Evolutionary conservation across 257 asterid genomes (phyloP).

Genomic region (Salvia hispanica): DNA sequence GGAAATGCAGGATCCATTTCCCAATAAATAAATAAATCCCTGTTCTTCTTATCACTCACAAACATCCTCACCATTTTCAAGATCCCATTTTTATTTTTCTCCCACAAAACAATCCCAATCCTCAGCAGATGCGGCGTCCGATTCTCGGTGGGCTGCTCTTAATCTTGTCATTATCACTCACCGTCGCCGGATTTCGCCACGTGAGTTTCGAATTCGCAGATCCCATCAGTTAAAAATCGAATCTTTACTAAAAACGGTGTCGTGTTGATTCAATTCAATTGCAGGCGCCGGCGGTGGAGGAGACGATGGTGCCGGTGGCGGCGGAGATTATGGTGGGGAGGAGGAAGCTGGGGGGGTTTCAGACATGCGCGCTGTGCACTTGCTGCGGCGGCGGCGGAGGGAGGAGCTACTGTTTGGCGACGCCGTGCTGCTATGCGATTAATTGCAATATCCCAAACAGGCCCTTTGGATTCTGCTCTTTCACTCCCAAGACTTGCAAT

Average conservation of each 20-base stretch:
- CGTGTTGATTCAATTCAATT: conserved; percentile 12
- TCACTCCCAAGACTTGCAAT: conserved; percentile 80
- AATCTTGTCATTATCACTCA: conserved; percentile 37
- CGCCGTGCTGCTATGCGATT: conserved; percentile 86
- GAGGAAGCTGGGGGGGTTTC: conserved; percentile 63
- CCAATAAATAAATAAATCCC: conserved; percentile 6
- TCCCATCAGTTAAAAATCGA: conserved; percentile 31
- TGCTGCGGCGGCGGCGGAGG: conserved; percentile 59
- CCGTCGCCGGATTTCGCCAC: conserved; percentile 29
- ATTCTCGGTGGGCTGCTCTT: conserved; percentile 43
- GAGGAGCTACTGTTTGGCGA: conserved; percentile 55
- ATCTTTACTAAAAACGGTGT: background rate
- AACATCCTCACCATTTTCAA: background rate
- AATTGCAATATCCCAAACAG: conserved; percentile 88
- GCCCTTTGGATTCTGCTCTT: conserved; percentile 85
- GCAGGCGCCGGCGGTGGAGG: conserved; percentile 43
- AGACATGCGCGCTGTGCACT: conserved; percentile 74
- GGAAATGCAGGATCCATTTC: conserved; percentile 26
- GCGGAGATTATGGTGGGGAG: conserved; percentile 51
- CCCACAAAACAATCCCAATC: background rate
- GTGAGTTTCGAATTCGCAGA: conserved; percentile 48
- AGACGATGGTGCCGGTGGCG: conserved; percentile 53
- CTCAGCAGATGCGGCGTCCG: conserved; percentile 55
- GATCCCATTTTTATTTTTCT: conserved; percentile 4
- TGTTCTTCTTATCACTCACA: conserved; percentile 22